phyloP scores from a whole-genome alignment of 495 filamentous ascomycete species.

The Chaetomium cochliodes region DNA sequence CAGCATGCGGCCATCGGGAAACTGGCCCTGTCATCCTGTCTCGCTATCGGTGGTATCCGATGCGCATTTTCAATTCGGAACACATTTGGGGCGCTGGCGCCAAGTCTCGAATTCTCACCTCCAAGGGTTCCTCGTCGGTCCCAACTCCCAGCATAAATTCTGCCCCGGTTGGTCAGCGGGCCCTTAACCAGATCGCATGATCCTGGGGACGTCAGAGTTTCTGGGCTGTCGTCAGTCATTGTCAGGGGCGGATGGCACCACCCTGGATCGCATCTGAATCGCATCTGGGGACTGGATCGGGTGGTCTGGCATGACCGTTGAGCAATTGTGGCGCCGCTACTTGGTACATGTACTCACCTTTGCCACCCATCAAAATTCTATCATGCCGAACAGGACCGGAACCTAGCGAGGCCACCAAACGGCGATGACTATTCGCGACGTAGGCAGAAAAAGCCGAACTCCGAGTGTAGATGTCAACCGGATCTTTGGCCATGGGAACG shows the following conservation, averaged over 20 bases:
- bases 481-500: too few species aligned
- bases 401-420: background rate
- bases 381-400: conserved; percentile 3
- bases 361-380: background rate
- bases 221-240: background rate
- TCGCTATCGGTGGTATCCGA: background rate
- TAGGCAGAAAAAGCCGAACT: too few species aligned
- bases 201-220: background rate
- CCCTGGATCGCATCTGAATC: background rate
- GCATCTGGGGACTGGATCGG: background rate
- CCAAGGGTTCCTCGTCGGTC: conserved; percentile 8
- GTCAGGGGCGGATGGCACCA: background rate
- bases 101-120: background rate
- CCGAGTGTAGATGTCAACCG: too few species aligned
- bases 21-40: background rate
- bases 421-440: background rate
- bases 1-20: background rate
- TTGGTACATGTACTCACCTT: too few species aligned
- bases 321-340: background rate
- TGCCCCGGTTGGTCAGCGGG: background rate
- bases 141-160: background rate
- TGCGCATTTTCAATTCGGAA: background rate
- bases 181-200: background rate
- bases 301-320: background rate
- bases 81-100: background rate